A percentile compares a stretch with the other conserved stretches of the same genome.
Evolutionary conservation across 768 basidiomycete genomes (phyloP).

Genomic region (Leucocoprinus birnbaumii): DNA sequence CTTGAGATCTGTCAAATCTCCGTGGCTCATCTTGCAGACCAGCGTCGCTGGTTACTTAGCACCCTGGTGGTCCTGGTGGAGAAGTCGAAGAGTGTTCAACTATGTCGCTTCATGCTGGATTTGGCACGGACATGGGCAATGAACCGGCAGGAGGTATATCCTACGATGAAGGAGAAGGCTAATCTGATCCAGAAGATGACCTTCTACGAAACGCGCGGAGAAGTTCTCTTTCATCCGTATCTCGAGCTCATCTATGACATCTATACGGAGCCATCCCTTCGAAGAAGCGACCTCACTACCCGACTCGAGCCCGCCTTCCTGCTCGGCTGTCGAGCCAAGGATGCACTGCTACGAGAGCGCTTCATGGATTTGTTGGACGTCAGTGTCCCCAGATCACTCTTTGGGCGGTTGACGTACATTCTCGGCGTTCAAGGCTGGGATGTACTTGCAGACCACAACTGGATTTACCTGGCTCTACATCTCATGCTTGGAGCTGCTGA

Average conservation of each 20-base stretch:
- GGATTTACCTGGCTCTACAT: constrained; percentile 90
- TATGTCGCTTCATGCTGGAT: constrained; percentile 85
- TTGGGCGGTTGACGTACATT: constrained; percentile 83
- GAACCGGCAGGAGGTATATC: constrained; percentile 78
- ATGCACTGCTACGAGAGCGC: constrained; percentile 70
- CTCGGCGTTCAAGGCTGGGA: constrained; percentile 97
- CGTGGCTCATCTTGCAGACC: constrained; percentile 82
- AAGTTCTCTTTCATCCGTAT: constrained; percentile 79
- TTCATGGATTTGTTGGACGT: constrained; percentile 91
- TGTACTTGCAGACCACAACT: constrained; percentile 84
- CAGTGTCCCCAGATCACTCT: constrained; percentile 81
- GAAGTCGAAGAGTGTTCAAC: constrained; percentile 75
- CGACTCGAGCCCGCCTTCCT: constrained; percentile 92
- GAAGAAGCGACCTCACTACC: constrained; percentile 90
- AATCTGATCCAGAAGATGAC: constrained; percentile 86
- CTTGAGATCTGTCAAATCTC: constrained; percentile 84
- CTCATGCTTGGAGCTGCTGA: constrained; percentile 72
- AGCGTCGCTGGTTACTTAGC: constrained; percentile 76
- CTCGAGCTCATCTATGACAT: constrained; percentile 91
- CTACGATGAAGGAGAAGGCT: constrained; percentile 95
- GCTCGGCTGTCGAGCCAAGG: constrained; percentile 84
- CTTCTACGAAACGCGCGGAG: constrained; percentile 74
- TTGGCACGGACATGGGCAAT: constrained; percentile 90
- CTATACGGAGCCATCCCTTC: constrained; percentile 82
- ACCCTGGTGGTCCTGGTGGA: constrained; percentile 81